phyloP scores from a whole-genome alignment of 108 stramenopile species.

The Nitzschia sp. region DNA sequence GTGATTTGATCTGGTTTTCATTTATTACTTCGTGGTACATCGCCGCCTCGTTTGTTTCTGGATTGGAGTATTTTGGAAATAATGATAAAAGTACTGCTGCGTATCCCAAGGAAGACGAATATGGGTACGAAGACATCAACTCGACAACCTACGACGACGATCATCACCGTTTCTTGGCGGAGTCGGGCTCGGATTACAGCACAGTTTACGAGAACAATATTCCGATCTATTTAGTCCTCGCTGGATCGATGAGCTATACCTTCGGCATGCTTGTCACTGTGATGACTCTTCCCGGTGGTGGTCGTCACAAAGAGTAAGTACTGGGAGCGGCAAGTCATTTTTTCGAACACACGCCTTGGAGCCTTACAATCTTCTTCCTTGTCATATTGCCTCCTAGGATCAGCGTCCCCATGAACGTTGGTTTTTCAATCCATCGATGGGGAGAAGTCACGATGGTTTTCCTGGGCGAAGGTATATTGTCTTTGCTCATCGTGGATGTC shows the following conservation, averaged over 20 bases:
- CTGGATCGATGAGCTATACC: not conserved
- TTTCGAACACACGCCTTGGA: not conserved
- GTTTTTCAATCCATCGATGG: conserved; percentile 68
- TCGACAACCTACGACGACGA: not conserved
- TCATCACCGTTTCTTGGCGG: conserved; percentile 1
- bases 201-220: conserved; percentile 4
- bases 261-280: not conserved
- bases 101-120: not conserved
- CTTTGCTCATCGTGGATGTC: conserved; percentile 56
- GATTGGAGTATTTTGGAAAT: conserved; percentile 23
- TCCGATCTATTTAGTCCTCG: not conserved
- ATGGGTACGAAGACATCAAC: not conserved
- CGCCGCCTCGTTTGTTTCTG: conserved; percentile 30
- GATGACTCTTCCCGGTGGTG: not conserved
- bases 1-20: conserved; percentile 8
- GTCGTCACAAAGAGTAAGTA: conserved; percentile 4
- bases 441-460: conserved; percentile 82
- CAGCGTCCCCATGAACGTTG: conserved; percentile 62
- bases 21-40: conserved; percentile 11
- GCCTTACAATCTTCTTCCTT: no score
- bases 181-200: not conserved
- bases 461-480: conserved; percentile 68
- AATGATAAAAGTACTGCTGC: not conserved
- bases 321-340: not conserved
- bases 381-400: conserved; percentile 14